Base-by-base conservation (phyloP, 805 yeast genomes). In the Saccharomyces eubayanus region DNA sequence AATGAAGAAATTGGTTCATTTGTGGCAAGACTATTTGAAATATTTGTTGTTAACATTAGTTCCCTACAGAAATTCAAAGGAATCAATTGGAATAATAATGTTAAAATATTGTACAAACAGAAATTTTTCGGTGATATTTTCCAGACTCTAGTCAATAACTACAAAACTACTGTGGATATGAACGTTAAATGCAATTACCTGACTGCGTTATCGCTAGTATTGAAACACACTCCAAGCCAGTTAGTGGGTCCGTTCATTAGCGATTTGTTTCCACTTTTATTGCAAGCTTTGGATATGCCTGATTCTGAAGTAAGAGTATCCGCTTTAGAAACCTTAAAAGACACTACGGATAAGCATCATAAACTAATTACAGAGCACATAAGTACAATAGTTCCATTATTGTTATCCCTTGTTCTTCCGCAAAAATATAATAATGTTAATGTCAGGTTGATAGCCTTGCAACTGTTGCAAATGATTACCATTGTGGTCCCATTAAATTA, bases 101-200 rank as follows among this genome's bases (percentile, higher is more conserved):
- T 85, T 20, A 79, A 87, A 55, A 68, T 79, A 47, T 74, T 94
- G 27, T 89, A 86, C 75, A 89, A 89, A 65, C 99, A 94, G 64
- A 83, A 83, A 58, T 76, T 88, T 28, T 89, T 89, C 65, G 80
- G 81, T 55, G 70, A 75, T 8, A 72, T 82, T 1, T 74, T 89
- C 5, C 86, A 87, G 0, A 68, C 66, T 30, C 65, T 89, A 31
- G 79, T 85, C 6, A 64, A 69, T 0, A 77, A 76, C 3, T 83
- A 78, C 65, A 68, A 71, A 30, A 59, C 55, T 6, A 55, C 61
- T 1, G 30, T 53, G 1, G 62, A 67, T 10, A 58, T 69, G 55
- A 49, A 46, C 2, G 54, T 65, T 16, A 78, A 78, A 56, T 78
- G 81, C 49, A 77, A 80, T 49, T 82, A 81, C 59, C 70, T 91